Evolutionary conservation across 345 rosid genomes (phyloP), one percentile per base, ranked within the genome.

Genomic region (Litchi chinensis): DNA sequence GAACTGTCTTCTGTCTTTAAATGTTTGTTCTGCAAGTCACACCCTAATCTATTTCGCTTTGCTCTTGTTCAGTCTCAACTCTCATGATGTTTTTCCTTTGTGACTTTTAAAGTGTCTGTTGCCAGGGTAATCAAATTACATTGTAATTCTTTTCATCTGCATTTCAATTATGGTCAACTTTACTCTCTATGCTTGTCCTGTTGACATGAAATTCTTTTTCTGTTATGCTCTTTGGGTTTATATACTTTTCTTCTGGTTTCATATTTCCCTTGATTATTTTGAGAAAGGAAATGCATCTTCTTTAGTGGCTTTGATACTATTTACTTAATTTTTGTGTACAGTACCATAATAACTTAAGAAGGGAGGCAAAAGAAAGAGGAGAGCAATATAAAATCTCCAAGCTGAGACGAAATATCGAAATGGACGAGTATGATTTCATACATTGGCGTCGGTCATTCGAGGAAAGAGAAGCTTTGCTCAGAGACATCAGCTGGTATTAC

Each of bases 391-490:
- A 93, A 86, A 88, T 93, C 39, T 41, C 80, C 79, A 85, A 90
- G 83, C 86, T 95, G 77, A 89, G 87, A 81, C 84, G 98, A 81
- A 92, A 93, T 82, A 81, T 79, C 60, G 99, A 95, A 82, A 93
- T 95, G 99, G 99, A 95, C 76, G 98, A 92, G 83, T 95, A 91
- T 79, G 98, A 95, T 83, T 76, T 79, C 65, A 68, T 93, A 69
- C 99, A 95, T 71, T 95, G 97, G 98, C 92, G 88, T 66, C 91
- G 98, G 50, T 95, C 99, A 71, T 82, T 89, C 16, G 97, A 92
- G 82, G 99, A 95, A 90, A 91, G 99, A 81, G 99, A 93, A 85
- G 98, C 97, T 83, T 89, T 95, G 83, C 74, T 92, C 79, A 85
- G 99, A 89, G 99, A 95, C 78, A 93, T 93, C 81, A 91, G 98